phyloP scores from a whole-genome alignment of 805 yeast species.

The Zygosaccharomyces kombuchaensis region DNA sequence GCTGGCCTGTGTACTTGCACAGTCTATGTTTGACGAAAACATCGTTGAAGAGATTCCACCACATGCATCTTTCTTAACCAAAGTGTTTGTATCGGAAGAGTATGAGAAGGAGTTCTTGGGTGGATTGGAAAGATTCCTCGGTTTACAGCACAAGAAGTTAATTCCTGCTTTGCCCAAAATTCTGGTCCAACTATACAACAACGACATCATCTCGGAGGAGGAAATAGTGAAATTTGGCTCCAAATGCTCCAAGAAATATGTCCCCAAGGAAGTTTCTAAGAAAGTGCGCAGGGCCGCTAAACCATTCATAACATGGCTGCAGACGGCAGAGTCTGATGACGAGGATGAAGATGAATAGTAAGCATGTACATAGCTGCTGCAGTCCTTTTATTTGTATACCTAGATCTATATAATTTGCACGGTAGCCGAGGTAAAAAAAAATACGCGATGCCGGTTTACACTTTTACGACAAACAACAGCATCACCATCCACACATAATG shows the following conservation, averaged over 20 bases:
- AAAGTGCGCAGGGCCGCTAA: conserved; percentile 95
- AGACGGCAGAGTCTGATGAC: conserved; percentile 83
- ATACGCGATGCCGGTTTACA: not conserved
- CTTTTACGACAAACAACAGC: not conserved
- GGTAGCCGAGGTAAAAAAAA: not conserved
- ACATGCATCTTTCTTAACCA: conserved; percentile 79
- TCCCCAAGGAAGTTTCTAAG: conserved; percentile 85
- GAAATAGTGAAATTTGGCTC: conserved; percentile 80
- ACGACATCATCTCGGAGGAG: conserved; percentile 81
- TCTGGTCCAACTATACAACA: conserved; percentile 73
- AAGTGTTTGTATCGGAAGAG: conserved; percentile 55
- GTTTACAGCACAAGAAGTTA: conserved; percentile 70
- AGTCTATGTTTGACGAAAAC: conserved; percentile 75
- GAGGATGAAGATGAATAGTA: conserved; percentile 44
- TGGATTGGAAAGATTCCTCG: conserved; percentile 91
- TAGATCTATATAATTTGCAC: conserved; percentile 4
- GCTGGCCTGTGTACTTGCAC: conserved; percentile 88
- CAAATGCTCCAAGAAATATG: conserved; percentile 84
- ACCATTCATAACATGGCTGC: conserved; percentile 91
- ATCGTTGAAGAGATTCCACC: conserved; percentile 65
- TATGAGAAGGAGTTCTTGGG: conserved; percentile 90
- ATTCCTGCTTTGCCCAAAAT: conserved; percentile 76
- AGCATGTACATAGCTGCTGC: not conserved
- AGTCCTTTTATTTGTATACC: conserved; percentile 1
- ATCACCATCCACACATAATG: not conserved